Conservation (phyloP, 106 monocot genomes). For the Phalaenopsis equestris region DNA sequence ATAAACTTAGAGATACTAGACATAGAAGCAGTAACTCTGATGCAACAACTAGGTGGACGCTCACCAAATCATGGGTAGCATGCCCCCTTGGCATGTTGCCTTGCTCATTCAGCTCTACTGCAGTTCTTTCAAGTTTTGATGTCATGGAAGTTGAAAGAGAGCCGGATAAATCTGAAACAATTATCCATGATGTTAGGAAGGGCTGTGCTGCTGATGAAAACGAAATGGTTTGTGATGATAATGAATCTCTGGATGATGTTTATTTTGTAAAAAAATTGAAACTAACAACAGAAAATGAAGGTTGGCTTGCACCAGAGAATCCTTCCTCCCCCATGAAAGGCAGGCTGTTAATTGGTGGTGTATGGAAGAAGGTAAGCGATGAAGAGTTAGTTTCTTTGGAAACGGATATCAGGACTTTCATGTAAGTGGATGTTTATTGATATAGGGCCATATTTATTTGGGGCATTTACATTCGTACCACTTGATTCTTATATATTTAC, state of each 20-base stretch:
- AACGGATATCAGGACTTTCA: constrained; percentile 42
- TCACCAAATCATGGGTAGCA: constrained; percentile 59
- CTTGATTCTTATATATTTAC: no score
- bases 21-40: not conserved
- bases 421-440: not conserved
- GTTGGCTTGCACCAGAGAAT: constrained; percentile 1
- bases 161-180: not conserved
- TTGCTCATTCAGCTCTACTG: constrained; percentile 53
- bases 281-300: not conserved
- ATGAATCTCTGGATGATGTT: not conserved
- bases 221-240: not conserved
- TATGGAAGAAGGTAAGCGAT: constrained; percentile 63
- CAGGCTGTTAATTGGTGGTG: constrained; percentile 47
- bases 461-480: no score
- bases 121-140: constrained; percentile 50
- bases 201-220: constrained; percentile 1
- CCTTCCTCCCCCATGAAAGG: constrained; percentile 34
- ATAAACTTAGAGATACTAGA: not conserved
- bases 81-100: constrained; percentile 87
- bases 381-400: constrained; percentile 52
- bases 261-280: not conserved
- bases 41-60: constrained; percentile 33
- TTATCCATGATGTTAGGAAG: not conserved
- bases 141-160: not conserved
- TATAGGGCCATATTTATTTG: not conserved